Percentiles rank a stretch among this genome's conserved stretches.
These are phyloP conservation scores for Geosmithia flava DNA, from an alignment of 2,329 filamentous ascomycete species.

Conservation along the genomic window DNA sequence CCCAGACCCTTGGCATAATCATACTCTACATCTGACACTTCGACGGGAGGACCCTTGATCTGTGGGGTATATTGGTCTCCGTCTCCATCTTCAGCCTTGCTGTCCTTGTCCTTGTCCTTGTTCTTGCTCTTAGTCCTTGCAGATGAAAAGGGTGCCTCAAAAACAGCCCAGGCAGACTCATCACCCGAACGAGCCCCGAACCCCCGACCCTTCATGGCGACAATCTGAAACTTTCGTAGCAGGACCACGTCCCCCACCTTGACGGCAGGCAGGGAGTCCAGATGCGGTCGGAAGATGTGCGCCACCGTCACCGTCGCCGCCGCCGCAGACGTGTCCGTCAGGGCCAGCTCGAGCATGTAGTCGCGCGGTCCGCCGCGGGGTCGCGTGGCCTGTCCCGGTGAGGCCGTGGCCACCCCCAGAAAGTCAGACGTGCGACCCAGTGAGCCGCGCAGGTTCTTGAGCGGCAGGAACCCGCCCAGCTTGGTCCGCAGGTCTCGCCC, in stretches of 20 bases:
- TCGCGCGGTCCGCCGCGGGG: constrained; percentile 46
- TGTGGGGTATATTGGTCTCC: constrained; percentile 22
- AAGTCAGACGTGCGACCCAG: constrained; percentile 38
- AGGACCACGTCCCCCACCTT: constrained; percentile 45
- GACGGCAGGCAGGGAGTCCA: constrained; percentile 41
- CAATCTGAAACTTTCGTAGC: constrained; percentile 41
- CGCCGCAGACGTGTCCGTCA: constrained; percentile 42
- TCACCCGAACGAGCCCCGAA: constrained; percentile 44
- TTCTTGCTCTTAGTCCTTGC: no score
- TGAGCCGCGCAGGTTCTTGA: constrained; percentile 38
- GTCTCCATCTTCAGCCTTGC: constrained; percentile 19
- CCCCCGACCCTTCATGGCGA: constrained; percentile 38
- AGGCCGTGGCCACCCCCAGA: constrained; percentile 39
- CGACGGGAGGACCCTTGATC: constrained; percentile 47
- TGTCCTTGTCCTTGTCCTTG: no score
- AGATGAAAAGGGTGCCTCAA: constrained; percentile 20
- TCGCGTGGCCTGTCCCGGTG: constrained; percentile 36
- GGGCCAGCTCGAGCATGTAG: constrained; percentile 44
- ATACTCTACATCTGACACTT: constrained; percentile 36
- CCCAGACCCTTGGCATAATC: constrained; percentile 34
- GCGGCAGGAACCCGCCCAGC: constrained; percentile 37
- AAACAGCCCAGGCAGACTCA: constrained; percentile 49
- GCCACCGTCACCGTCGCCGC: constrained; percentile 42
- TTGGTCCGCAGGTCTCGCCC: constrained; percentile 31
- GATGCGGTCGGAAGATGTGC: constrained; percentile 46